Base-by-base conservation (phyloP, 352 stramenopile species). In the Phytophthora constricta region DNA sequence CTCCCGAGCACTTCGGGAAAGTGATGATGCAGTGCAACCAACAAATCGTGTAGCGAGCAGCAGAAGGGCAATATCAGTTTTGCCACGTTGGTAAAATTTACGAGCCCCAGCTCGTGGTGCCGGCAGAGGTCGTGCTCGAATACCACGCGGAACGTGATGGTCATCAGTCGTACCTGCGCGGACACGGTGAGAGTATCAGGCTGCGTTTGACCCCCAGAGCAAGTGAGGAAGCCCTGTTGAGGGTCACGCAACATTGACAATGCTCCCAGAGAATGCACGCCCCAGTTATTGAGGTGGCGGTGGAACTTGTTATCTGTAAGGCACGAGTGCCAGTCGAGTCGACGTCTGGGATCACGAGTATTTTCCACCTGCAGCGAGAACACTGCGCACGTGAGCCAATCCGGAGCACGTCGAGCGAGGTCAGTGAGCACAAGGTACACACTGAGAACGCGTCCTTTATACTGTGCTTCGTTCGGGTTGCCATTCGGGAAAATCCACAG, bases 221-320 rank as follows among this genome's bases (percentile, higher is more conserved):
- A 62, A 5, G 45, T 58, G 13, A 93, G 55, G 28, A 82, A 93
- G 10, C 84, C 85, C 33, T 76, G 83, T 26, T 73, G 63, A 23
- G 79, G 79, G 65, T 90, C 75, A 19, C 72, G 78, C 23, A 95
- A 70, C 57, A 70, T 80, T 20, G 68, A 65, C 14, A 93, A 74
- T 5, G 79, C 72, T 4, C 86, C 84, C 3, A 93, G 74, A 19
- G 85, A 92, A 53, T 95, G 87, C 23, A 95, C 86, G 27, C 83
- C 85, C 85, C 87, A 95, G 62, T 93, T 93, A 71, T 89, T 89
- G 19, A 95, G 73, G 33, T 86, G 56, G 17, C 51, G 67, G 71
- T 91, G 74, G 47, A 95, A 95, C 58, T 92, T 92, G 77, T 93
- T 95, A 74, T 95, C 86, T 11, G 79, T 76, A 9, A 95, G 69